Evolutionary conservation across 768 basidiomycete species (phyloP).

Genomic region (Roridomyces roridus): DNA sequence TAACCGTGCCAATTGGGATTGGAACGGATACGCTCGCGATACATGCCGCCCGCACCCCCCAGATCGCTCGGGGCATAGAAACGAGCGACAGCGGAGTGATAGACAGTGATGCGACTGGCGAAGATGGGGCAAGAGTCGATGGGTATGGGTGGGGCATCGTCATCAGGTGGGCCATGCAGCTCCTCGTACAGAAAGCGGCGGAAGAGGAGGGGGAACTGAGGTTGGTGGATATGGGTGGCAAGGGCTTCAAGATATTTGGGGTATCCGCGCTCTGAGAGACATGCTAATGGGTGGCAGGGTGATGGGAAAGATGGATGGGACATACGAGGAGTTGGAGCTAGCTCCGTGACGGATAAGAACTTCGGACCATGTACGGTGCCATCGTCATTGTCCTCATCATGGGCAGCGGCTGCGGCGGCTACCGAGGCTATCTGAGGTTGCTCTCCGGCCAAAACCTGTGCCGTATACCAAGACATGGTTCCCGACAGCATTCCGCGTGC

Average conservation of each 20-base stretch:
- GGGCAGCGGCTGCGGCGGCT: background rate
- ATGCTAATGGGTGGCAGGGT: too few species aligned
- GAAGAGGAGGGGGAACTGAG: background rate
- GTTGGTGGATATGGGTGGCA: background rate
- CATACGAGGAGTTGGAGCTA: conserved; percentile 16
- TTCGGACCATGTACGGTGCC: conserved; percentile 14
- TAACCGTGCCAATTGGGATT: conserved; percentile 29
- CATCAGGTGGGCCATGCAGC: background rate
- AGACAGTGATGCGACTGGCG: conserved; percentile 13
- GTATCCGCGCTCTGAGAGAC: conserved; percentile 1
- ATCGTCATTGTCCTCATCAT: conserved; percentile 14
- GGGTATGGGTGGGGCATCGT: background rate
- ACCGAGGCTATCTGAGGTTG: background rate
- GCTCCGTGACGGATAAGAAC: conserved; percentile 9
- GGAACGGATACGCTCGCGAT: conserved; percentile 32
- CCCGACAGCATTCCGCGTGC: conserved; percentile 14
- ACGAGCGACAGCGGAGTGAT: conserved; percentile 30
- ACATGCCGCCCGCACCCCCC: conserved; percentile 35
- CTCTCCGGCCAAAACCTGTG: background rate
- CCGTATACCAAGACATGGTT: conserved; percentile 21
- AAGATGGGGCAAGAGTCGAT: background rate
- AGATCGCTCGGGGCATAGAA: conserved; percentile 39
- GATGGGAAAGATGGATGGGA: background rate
- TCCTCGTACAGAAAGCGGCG: background rate
- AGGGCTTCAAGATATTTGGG: background rate